Base-by-base conservation (phyloP, 2,329 filamentous ascomycete genomes). In the Cordyceps fumosorosea region DNA sequence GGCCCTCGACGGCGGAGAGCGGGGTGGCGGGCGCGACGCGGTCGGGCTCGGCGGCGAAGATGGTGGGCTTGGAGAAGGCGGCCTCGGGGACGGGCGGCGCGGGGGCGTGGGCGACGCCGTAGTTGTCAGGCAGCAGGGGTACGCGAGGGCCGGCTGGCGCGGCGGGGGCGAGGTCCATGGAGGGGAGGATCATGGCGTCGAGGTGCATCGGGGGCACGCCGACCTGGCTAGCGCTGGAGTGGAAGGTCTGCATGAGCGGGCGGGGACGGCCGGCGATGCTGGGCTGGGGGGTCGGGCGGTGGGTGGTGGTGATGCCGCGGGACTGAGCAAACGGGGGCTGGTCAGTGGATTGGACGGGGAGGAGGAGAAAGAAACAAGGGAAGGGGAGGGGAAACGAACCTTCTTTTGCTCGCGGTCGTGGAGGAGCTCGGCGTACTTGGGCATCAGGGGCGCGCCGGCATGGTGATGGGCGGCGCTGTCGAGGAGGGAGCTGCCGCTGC, bases 201-300 rank as follows among this genome's bases (percentile, higher is more conserved):
- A 85, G 78, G 63, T 79, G 75, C 52, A 69, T 70, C 48, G 70
- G 66, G 32, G 75, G 69, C 12, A 72, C 67, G 16, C 77, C 71
- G n/a, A 78, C 76, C 61, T 78, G 77, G 18, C 80, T 71, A 7
- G 79, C 72, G 20, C 80, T 78, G 24, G 79, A 78, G 68, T 77
- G 76, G 76, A 87, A 87, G 69, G 81, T 83, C 75, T 88, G 85
- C 84, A 88, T 87, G 62, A 87, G 74, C 47, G 84, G 84, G 68
- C 81, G 75, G 63, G 75, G 74, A 66, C 78, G 78, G 69, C 75
- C 73, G 71, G 75, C 66, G 67, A 78, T 71, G 64, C 79, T 74
- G 64, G 77, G 76, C 62, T 76, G 76, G 26, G 78, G 76, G 10
- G 76, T 77, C 55, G 80, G 79, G 59, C 79, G 78, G 69, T 81